These are phyloP conservation scores for Exophiala xenobiotica DNA, from an alignment of 2,329 filamentous ascomycete species.

Conservation along the genomic window DNA sequence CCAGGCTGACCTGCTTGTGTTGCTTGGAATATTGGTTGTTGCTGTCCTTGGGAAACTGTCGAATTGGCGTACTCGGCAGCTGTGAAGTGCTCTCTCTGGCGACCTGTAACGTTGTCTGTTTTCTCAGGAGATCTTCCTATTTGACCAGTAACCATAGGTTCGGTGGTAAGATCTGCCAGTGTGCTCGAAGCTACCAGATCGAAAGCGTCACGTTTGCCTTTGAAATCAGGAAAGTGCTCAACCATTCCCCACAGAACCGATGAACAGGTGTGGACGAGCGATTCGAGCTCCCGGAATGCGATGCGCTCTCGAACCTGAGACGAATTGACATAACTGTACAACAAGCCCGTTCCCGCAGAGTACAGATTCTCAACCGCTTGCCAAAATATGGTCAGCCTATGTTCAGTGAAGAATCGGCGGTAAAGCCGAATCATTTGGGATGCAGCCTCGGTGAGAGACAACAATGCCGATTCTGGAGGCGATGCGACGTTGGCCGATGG, in stretches of 20 bases:
- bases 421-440: slow-evolving; percentile 15
- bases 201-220: slow-evolving; percentile 28
- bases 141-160: no score
- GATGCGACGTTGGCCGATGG: slow-evolving; percentile 11
- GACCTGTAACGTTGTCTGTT: no score
- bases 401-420: slow-evolving; percentile 13
- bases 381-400: slow-evolving; percentile 16
- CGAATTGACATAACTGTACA: slow-evolving; percentile 12
- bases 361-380: slow-evolving; percentile 16
- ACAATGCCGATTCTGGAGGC: background rate
- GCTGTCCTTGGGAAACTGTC: slow-evolving; percentile 2
- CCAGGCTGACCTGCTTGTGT: background rate
- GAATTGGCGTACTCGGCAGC: background rate
- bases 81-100: no score
- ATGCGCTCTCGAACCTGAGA: slow-evolving; percentile 9
- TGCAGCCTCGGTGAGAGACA: slow-evolving; percentile 11
- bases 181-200: slow-evolving; percentile 13
- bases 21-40: background rate
- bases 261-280: slow-evolving; percentile 20
- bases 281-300: slow-evolving; percentile 7
- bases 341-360: slow-evolving; percentile 14
- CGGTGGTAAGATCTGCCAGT: slow-evolving; percentile 11
- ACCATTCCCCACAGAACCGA: slow-evolving; percentile 30
- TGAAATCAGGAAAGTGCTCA: slow-evolving; percentile 28
- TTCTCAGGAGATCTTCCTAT: no score